Evolutionary conservation across 176 grass and related monocot genomes (phyloP).

Genomic region (Rhynchospora tenuis): DNA sequence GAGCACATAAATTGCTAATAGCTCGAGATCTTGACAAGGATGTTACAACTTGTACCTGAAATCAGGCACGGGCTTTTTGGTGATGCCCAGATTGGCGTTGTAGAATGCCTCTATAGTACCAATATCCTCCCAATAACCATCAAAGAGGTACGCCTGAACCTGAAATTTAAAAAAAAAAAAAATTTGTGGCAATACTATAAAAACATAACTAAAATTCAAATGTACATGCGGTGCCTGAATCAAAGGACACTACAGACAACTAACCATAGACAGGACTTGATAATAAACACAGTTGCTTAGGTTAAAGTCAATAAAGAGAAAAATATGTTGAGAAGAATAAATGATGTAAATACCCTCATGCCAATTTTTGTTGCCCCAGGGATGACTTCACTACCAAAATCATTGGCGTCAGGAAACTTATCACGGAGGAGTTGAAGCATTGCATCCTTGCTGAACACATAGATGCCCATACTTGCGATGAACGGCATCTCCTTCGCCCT

Average conservation of each 20-base stretch:
- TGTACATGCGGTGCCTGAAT: neutral
- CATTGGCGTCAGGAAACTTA: slow-evolving; percentile 78
- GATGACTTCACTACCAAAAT: slow-evolving; percentile 99
- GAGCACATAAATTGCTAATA: slow-evolving; percentile 21
- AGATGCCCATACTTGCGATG: slow-evolving; percentile 99
- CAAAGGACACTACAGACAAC: neutral
- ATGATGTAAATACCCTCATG: slow-evolving; percentile 65
- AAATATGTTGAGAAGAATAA: neutral
- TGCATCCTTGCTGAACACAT: slow-evolving; percentile 88
- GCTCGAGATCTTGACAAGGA: neutral
- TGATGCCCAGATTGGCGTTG: slow-evolving; percentile 89
- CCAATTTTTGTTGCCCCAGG: slow-evolving; percentile 84
- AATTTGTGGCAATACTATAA: neutral
- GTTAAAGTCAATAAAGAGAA: neutral
- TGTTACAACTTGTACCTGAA: slow-evolving; percentile 53
- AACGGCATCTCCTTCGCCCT: slow-evolving; percentile 86
- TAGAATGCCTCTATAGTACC: slow-evolving; percentile 88
- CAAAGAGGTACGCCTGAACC: slow-evolving; percentile 92
- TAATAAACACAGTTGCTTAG: neutral
- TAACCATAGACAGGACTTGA: neutral
- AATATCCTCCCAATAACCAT: slow-evolving; percentile 99
- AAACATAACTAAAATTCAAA: neutral
- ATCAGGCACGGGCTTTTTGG: slow-evolving; percentile 88
- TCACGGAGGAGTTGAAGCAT: slow-evolving; percentile 86
- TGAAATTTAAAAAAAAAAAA: slow-evolving; percentile 24